Evolutionary conservation across 495 filamentous ascomycete species (phyloP).

Genomic region (Podospora conica): DNA sequence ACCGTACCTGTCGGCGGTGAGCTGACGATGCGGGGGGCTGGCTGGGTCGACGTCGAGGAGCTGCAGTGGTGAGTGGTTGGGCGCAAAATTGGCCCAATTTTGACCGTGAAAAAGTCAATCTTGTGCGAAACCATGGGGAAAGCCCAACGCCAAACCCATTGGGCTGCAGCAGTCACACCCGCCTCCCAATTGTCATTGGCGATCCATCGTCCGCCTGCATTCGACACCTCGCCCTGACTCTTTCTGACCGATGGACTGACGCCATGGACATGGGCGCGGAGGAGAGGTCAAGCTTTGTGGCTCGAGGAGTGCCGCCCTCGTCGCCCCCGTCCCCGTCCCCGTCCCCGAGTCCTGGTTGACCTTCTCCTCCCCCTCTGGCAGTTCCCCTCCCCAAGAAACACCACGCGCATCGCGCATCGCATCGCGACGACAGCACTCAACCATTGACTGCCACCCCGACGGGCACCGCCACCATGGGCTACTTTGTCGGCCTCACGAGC

Average conservation of each 20-base stretch:
- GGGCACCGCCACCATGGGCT: constrained; percentile 16
- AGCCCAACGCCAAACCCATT: constrained; percentile 5
- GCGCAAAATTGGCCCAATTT: not conserved
- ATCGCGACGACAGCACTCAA: not conserved
- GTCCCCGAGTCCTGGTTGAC: not conserved
- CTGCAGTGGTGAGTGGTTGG: constrained; percentile 12
- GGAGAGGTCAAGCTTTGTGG: not conserved
- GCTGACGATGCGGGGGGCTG: constrained; percentile 3
- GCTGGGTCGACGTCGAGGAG: not conserved
- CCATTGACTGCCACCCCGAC: not conserved
- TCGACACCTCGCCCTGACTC: not conserved
- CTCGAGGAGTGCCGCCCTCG: not conserved
- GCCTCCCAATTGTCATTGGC: constrained; percentile 10
- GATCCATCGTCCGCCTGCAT: not conserved
- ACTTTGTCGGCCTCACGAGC: constrained; percentile 23
- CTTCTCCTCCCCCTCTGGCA: not conserved
- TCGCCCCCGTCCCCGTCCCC: not conserved
- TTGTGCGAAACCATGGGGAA: constrained; percentile 4
- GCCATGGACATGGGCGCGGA: not conserved
- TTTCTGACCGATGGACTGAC: not conserved
- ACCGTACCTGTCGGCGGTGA: constrained; percentile 12
- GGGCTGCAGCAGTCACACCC: constrained; percentile 18
- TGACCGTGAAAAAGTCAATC: not conserved
- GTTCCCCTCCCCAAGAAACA: not conserved
- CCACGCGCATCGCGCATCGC: not conserved